A percentile compares a stretch with the other conserved stretches of the same genome.
These are phyloP conservation scores for Colletotrichum limetticola DNA, from an alignment of 2,329 filamentous ascomycete species.

Conservation along the genomic window DNA sequence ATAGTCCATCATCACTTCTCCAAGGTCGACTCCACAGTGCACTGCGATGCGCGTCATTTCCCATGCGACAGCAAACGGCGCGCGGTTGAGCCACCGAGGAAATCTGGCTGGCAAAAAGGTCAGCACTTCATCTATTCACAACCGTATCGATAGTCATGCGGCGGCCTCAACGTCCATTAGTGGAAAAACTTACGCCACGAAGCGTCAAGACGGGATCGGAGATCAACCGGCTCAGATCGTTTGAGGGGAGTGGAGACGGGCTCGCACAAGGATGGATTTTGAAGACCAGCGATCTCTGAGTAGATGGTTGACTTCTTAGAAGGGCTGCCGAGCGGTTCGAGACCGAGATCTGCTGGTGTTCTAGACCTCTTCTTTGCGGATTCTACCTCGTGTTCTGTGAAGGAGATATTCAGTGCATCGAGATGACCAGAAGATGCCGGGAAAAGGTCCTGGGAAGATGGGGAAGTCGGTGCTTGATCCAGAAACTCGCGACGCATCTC, in stretches of 20 bases:
- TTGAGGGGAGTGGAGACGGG: neutral
- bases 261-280: neutral
- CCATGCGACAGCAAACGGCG: conserved; percentile 63
- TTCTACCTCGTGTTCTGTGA: conserved; percentile 4
- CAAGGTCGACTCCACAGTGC: conserved; percentile 55
- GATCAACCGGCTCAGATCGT: conserved; percentile 9
- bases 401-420: conserved; percentile 14
- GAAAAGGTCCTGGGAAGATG: conserved; percentile 12
- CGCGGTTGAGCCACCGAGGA: conserved; percentile 46
- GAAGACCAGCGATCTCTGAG: neutral
- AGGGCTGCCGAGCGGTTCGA: neutral
- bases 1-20: conserved; percentile 49
- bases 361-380: neutral
- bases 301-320: neutral
- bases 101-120: conserved; percentile 13
- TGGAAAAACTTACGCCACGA: conserved; percentile 1
- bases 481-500: neutral
- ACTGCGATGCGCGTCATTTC: conserved; percentile 61
- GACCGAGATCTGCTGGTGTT: neutral
- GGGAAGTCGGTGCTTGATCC: neutral
- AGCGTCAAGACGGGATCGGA: conserved; percentile 17
- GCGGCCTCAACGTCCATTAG: neutral
- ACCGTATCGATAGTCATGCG: neutral
- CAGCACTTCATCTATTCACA: neutral
- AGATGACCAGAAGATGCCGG: conserved; percentile 13